Evolutionary conservation across 2,329 filamentous ascomycete genomes (phyloP).

Genomic region (Didymella pinodella): DNA sequence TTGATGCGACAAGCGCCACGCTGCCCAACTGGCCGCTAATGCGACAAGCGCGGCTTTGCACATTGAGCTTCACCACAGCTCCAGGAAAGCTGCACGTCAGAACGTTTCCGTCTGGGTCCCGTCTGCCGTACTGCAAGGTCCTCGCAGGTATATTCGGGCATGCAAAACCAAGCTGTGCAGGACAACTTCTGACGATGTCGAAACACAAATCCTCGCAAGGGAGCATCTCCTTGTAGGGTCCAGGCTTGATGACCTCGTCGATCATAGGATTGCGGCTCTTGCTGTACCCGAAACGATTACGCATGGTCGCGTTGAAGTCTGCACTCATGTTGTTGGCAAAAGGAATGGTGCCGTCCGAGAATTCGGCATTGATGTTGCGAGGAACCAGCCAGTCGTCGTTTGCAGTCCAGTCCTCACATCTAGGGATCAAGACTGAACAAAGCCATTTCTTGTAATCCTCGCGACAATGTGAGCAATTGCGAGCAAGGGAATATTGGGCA

Average conservation of each 20-base stretch:
- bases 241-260: conserved; percentile 74
- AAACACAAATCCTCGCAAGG: conserved; percentile 91
- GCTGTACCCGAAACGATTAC: conserved; percentile 55
- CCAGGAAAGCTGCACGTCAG: conserved; percentile 54
- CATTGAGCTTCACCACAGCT: conserved; percentile 51
- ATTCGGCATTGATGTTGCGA: conserved; percentile 74
- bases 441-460: conserved; percentile 92
- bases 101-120: conserved; percentile 20
- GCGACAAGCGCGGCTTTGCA: conserved; percentile 24
- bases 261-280: conserved; percentile 75
- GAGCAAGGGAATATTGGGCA: conserved; percentile 81
- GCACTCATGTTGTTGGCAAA: conserved; percentile 23
- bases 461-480: conserved; percentile 77
- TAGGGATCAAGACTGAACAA: conserved; percentile 89
- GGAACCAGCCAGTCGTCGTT: conserved; percentile 61
- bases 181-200: conserved; percentile 83
- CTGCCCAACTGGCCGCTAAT: conserved; percentile 2
- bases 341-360: conserved; percentile 70
- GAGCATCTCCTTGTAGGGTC: conserved; percentile 91
- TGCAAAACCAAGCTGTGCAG: conserved; percentile 74
- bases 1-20: conserved; percentile 22
- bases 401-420: conserved; percentile 83
- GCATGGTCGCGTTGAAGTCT: conserved; percentile 36
- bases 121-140: conserved; percentile 37
- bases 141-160: conserved; percentile 65